These are phyloP conservation scores for Trichosporon inkin DNA, from an alignment of 1,284 basidiomycete genomes.

Conservation along the genomic window DNA sequence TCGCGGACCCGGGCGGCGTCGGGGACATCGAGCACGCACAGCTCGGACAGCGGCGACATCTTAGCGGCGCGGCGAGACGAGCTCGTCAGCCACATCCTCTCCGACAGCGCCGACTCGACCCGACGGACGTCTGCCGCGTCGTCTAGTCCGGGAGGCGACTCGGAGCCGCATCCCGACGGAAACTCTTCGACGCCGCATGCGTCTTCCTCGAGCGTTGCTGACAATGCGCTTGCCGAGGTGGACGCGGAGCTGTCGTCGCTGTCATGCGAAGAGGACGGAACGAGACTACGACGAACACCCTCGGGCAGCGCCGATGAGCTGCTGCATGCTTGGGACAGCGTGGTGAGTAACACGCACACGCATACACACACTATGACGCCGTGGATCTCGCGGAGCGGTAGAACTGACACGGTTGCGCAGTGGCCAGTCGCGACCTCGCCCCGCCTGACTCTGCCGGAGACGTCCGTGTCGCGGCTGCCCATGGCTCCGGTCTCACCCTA, in stretches of 20 bases:
- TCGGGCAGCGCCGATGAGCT: conserved; percentile 12
- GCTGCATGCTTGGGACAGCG: conserved; percentile 47
- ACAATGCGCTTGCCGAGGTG: background rate
- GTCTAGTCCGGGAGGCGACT: background rate
- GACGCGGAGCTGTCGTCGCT: background rate
- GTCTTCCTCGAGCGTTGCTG: conserved; percentile 17
- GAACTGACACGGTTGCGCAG: conserved; percentile 21
- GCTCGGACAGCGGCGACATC: conserved; percentile 13
- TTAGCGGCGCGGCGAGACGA: conserved; percentile 17
- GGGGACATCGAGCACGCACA: conserved; percentile 9
- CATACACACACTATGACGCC: background rate
- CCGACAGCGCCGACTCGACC: conserved; percentile 11
- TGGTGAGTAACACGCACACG: conserved; percentile 30
- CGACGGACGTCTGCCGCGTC: background rate
- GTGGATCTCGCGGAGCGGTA: background rate
- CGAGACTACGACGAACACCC: conserved; percentile 5
- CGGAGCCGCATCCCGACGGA: conserved; percentile 21
- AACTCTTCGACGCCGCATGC: conserved; percentile 31
- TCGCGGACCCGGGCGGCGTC: background rate
- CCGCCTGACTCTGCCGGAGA: conserved; percentile 21
- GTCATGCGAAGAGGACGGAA: background rate
- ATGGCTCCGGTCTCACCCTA: conserved; percentile 44
- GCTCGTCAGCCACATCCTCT: conserved; percentile 16
- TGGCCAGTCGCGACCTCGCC: conserved; percentile 38
- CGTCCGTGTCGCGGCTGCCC: conserved; percentile 30